These are phyloP conservation scores for Dactylorhiza incarnata DNA, from an alignment of 106 monocot species.

Conservation along the genomic window DNA sequence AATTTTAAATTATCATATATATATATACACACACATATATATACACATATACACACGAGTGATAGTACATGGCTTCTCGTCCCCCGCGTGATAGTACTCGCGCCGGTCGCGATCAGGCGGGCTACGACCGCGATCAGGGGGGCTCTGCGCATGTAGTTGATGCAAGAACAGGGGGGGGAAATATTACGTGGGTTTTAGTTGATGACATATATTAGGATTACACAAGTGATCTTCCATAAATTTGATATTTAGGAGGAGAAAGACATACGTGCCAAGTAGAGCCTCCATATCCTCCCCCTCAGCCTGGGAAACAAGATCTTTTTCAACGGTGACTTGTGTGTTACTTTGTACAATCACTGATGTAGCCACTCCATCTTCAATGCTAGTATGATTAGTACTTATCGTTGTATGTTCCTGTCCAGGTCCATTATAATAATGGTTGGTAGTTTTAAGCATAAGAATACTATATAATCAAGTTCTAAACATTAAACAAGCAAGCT, in stretches of 20 bases:
- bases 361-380: slow-evolving; percentile 45
- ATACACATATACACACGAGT: too few species aligned
- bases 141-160: too few species aligned
- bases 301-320: slow-evolving; percentile 87
- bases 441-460: not conserved
- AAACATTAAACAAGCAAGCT: not conserved
- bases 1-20: too few species aligned
- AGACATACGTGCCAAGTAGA: slow-evolving; percentile 77
- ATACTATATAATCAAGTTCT: not conserved
- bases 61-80: too few species aligned
- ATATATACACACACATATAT: too few species aligned
- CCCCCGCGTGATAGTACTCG: too few species aligned
- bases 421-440: not conserved
- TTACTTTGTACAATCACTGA: slow-evolving; percentile 41
- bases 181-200: not conserved
- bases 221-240: not conserved
- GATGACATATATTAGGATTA: not conserved
- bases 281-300: slow-evolving; percentile 98
- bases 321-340: slow-evolving; percentile 78
- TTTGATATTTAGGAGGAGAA: not conserved
- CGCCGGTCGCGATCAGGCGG: too few species aligned
- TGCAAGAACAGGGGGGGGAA: not conserved
- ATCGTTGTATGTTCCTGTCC: slow-evolving; percentile 69
- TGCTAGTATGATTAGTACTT: slow-evolving; percentile 32
- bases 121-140: too few species aligned